Evolutionary conservation across 441 rosid genomes (phyloP).

Genomic region (Populus hybrid): DNA sequence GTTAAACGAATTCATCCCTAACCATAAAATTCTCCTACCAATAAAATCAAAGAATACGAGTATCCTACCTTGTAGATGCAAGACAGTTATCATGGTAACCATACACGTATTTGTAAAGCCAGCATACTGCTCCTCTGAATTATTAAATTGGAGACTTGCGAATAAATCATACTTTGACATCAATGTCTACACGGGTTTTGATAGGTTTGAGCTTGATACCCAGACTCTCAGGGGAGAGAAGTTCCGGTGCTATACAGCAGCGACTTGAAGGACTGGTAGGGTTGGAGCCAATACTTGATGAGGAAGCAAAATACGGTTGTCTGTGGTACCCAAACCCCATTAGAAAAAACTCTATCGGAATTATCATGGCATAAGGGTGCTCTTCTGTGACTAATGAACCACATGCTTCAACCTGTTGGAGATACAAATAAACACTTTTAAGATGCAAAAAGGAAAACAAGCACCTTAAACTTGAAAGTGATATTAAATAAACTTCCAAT

Average conservation of each 20-base stretch:
- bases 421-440: background rate
- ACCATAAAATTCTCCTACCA: background rate
- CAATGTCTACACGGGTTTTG: conserved; percentile 41
- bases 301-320: conserved; percentile 29
- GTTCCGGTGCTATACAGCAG: conserved; percentile 51
- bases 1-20: background rate
- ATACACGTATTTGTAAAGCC: background rate
- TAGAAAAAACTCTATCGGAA: conserved; percentile 54
- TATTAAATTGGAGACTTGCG: background rate
- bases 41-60: background rate
- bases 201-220: conserved; percentile 72
- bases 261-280: conserved; percentile 39
- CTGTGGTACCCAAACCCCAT: conserved; percentile 51
- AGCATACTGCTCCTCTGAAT: background rate
- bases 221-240: conserved; percentile 57
- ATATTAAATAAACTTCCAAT: background rate
- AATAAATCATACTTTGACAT: conserved; percentile 9
- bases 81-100: background rate
- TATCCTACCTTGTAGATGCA: background rate
- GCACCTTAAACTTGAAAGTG: background rate
- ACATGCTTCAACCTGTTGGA: conserved; percentile 66
- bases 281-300: conserved; percentile 34
- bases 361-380: conserved; percentile 59
- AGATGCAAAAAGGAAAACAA: background rate
- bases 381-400: conserved; percentile 89